Base-by-base conservation (phyloP, 495 filamentous ascomycete genomes). In the Penicillium salamii region DNA sequence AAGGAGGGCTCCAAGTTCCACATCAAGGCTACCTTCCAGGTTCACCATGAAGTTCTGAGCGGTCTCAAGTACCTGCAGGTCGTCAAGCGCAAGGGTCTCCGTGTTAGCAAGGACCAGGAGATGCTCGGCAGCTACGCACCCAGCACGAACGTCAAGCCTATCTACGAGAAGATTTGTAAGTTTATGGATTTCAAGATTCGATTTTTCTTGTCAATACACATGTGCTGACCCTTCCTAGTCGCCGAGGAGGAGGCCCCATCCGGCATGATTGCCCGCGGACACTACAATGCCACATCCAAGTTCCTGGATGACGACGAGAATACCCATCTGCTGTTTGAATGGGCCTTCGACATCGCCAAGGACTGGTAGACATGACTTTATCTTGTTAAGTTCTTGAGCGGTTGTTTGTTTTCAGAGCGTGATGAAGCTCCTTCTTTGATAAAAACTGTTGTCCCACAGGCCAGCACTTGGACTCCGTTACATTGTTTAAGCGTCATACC, bases 61-160 rank as follows among this genome's bases (percentile, higher is more conserved):
- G 93, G 93, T 21, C 72, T 98, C 57, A 93, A 96, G 73, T 97
- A 97, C 67, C 75, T 98, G 35, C 95, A 98, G 74, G 79, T 87
- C 9, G 86, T 96, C 13, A 96, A 91, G 80, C 79, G 90, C 54
- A 88, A 88, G 77, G 85, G 86, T 50, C 78, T 98, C 61, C 78
- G 79, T 18, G 82, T 93, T 31, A 86, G 85, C 74, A 97, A 95
- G 83, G 83, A 89, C 49, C 80, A 92, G 62, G 91, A 97, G 78
- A 98, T 98, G 93, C 85, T 98, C 74, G 92, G 93, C 43, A 91
- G 88, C 48, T 98, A 89, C 65, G 85, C 88, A 18, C 93, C 93
- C 21, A 96, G 85, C 70, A 96, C 93, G 6, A 81, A 85, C 24
- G 83, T 86, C 58, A 90, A 86, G 66, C 87, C 88, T 2, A 52